Percentiles rank a stretch among this genome's conserved stretches.
Evolutionary conservation across 2,329 filamentous ascomycete species (phyloP).

Genomic region (Macroventuria anomochaeta): DNA sequence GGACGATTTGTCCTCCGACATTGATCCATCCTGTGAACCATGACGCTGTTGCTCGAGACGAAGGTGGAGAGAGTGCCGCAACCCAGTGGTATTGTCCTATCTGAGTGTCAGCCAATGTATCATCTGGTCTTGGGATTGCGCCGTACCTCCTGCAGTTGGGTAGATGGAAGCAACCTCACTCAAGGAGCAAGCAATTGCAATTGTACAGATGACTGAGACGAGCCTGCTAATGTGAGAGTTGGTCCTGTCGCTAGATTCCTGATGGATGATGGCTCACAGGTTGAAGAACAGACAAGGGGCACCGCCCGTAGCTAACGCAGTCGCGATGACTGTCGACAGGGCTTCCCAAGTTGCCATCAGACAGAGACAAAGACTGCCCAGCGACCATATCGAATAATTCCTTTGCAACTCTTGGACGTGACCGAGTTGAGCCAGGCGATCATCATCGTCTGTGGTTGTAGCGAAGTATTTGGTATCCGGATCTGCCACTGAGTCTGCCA

Average conservation of each 20-base stretch:
- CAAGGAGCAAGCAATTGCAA: slow-evolving; percentile 72
- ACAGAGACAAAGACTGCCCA: slow-evolving; percentile 55
- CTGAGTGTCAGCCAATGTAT: not conserved
- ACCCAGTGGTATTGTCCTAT: slow-evolving; percentile 58
- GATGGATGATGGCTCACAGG: slow-evolving; percentile 39
- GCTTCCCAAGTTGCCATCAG: slow-evolving; percentile 62
- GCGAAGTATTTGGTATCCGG: slow-evolving; percentile 13
- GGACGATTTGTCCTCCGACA: slow-evolving; percentile 55
- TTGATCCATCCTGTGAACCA: slow-evolving; percentile 55
- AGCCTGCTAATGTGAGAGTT: slow-evolving; percentile 39
- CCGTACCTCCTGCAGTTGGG: slow-evolving; percentile 69
- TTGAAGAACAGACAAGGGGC: slow-evolving; percentile 57
- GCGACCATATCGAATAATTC: slow-evolving; percentile 54
- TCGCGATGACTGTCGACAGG: slow-evolving; percentile 54
- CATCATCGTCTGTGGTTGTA: slow-evolving; percentile 16
- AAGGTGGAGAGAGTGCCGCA: slow-evolving; percentile 47
- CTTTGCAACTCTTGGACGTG: slow-evolving; percentile 37
- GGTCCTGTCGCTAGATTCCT: not conserved
- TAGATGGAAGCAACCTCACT: slow-evolving; percentile 76
- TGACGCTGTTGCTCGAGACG: slow-evolving; percentile 45
- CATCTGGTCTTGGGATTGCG: slow-evolving; percentile 35
- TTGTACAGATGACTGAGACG: slow-evolving; percentile 57
- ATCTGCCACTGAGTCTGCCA: slow-evolving; percentile 20
- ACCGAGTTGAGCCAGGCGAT: slow-evolving; percentile 29
- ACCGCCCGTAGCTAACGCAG: slow-evolving; percentile 55